Conservation (phyloP, 2,329 filamentous ascomycete species). For the Aspergillus transmontanensis region DNA sequence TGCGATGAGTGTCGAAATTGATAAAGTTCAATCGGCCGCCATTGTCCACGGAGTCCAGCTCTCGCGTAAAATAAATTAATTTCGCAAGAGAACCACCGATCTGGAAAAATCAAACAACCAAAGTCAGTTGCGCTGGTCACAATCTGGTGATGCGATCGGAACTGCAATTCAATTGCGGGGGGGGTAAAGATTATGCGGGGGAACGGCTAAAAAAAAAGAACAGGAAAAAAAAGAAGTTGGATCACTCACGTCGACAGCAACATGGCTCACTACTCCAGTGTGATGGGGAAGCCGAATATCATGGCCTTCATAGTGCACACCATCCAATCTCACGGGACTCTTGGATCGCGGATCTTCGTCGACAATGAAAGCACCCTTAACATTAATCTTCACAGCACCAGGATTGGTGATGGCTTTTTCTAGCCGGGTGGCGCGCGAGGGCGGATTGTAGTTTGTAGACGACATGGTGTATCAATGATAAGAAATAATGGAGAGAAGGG, state of each 20-base stretch:
- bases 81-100: conserved; percentile 96
- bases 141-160: conserved; percentile 11
- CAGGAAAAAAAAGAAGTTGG: conserved; percentile 16
- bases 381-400: conserved; percentile 86
- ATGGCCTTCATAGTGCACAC: conserved; percentile 73
- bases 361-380: conserved; percentile 94
- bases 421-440: conserved; percentile 32
- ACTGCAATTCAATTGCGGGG: conserved; percentile 31
- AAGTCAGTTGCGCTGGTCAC: conserved; percentile 11
- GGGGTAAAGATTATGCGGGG: conserved; percentile 29
- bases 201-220: conserved; percentile 24
- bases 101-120: conserved; percentile 49
- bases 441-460: conserved; percentile 28
- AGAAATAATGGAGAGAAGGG: conserved; percentile 6
- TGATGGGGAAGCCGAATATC: conserved; percentile 97
- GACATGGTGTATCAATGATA: conserved; percentile 32
- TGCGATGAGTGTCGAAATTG: conserved; percentile 92
- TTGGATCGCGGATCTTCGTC: conserved; percentile 69
- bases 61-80: conserved; percentile 94
- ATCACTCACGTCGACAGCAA: conserved; percentile 83
- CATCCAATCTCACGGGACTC: conserved; percentile 53
- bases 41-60: conserved; percentile 74
- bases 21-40: conserved; percentile 93
- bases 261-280: conserved; percentile 91
- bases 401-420: conserved; percentile 59